Conservation (phyloP, 2,329 filamentous ascomycete genomes). For the Hypomyces rosellus region DNA sequence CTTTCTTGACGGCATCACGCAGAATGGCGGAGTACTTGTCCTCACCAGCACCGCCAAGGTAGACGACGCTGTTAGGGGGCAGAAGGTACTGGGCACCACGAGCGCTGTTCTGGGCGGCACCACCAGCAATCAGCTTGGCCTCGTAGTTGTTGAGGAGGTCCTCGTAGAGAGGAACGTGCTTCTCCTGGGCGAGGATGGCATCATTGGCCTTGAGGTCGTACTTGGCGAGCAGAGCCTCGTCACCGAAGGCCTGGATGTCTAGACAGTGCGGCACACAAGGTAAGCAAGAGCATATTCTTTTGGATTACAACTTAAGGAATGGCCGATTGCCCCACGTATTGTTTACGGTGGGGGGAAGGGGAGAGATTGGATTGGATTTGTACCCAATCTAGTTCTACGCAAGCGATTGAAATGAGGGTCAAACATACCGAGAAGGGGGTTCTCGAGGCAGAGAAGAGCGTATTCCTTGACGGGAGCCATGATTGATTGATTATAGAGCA, state of each 20-base stretch:
- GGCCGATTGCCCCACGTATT: not conserved
- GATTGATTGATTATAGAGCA: slow-evolving; percentile 20
- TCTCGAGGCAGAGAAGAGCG: slow-evolving; percentile 89
- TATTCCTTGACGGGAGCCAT: slow-evolving; percentile 73
- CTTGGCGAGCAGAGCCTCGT: slow-evolving; percentile 81
- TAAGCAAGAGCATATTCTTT: not conserved
- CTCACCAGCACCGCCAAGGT: slow-evolving; percentile 87
- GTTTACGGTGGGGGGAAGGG: not conserved
- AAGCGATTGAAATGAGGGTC: not conserved
- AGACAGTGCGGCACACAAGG: slow-evolving; percentile 6
- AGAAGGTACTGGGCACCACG: slow-evolving; percentile 96
- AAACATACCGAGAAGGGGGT: slow-evolving; percentile 80
- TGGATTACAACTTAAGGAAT: not conserved
- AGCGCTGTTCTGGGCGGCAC: slow-evolving; percentile 95
- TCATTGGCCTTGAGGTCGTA: slow-evolving; percentile 94
- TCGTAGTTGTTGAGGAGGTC: slow-evolving; percentile 89
- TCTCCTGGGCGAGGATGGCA: slow-evolving; percentile 89
- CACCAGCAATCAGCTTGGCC: slow-evolving; percentile 90
- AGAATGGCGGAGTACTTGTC: slow-evolving; percentile 94
- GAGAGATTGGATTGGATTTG: not conserved
- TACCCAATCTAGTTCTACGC: not conserved
- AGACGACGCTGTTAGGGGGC: slow-evolving; percentile 80
- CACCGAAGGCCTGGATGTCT: slow-evolving; percentile 88
- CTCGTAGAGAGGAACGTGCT: slow-evolving; percentile 86
- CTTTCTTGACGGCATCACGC: slow-evolving; percentile 75